Conservation (phyloP, 179 eudicot genomes). For the Corrigiola litoralis region DNA sequence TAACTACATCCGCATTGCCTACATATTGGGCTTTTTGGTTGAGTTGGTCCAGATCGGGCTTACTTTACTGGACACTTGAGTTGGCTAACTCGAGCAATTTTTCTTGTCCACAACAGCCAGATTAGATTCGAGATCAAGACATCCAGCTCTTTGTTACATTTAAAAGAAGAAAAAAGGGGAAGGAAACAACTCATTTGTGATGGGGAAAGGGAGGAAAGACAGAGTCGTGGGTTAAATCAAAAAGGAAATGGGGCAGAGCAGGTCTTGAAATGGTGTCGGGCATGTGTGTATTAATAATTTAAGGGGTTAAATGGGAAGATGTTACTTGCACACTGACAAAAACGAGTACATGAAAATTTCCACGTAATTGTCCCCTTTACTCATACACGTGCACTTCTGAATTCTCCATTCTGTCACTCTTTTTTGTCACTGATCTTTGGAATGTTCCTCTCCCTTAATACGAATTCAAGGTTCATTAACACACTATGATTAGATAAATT, state of each 20-base stretch:
- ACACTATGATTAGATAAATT: background rate
- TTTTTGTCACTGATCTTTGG: constrained; percentile 31
- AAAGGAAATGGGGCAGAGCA: background rate
- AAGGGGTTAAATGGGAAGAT: background rate
- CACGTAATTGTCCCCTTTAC: constrained; percentile 26
- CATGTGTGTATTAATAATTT: constrained; percentile 5
- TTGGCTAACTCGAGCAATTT: too few relatives aligned
- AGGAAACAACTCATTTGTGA: background rate
- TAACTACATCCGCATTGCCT: too few relatives aligned
- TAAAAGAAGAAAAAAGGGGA: too few relatives aligned
- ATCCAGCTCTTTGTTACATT: background rate
- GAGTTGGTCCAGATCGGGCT: too few relatives aligned
- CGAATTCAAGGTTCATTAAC: background rate
- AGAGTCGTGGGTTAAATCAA: constrained; percentile 35
- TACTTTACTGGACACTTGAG: too few relatives aligned
- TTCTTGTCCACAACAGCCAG: too few relatives aligned
- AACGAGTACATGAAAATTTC: constrained; percentile 9
- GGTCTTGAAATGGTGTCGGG: constrained; percentile 15
- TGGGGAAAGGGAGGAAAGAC: constrained; percentile 11
- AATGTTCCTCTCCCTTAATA: constrained; percentile 24
- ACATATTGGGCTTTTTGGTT: too few relatives aligned
- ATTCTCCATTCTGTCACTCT: constrained; percentile 22
- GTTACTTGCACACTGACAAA: constrained; percentile 24
- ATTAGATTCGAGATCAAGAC: too few relatives aligned
- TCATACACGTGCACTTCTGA: constrained; percentile 25